Conservation (phyloP, 192 early-diverging fungal species). For the Phlyctochytrium planicorne region DNA sequence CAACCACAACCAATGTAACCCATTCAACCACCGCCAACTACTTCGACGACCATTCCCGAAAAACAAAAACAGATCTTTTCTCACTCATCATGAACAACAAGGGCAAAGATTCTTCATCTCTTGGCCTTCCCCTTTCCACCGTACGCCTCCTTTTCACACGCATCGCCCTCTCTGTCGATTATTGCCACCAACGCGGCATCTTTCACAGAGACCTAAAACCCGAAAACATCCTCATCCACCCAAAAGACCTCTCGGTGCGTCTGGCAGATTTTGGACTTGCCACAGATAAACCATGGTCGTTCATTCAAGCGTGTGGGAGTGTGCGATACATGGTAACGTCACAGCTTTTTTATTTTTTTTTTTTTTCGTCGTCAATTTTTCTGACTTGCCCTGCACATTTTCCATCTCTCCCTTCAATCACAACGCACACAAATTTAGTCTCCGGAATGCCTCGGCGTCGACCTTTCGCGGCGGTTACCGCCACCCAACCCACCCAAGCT, state of each 20-base stretch:
- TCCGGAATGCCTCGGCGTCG: slow-evolving; percentile 55
- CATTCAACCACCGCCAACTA: too few relatives aligned
- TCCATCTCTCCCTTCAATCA: too few relatives aligned
- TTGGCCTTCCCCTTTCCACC: slow-evolving; percentile 16
- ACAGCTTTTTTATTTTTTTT: slow-evolving; percentile 69
- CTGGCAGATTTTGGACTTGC: slow-evolving; percentile 95
- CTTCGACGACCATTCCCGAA: too few relatives aligned
- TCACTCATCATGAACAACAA: too few relatives aligned
- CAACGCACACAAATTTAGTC: slow-evolving; percentile 24
- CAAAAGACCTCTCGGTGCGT: slow-evolving; percentile 50
- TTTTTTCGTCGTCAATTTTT: too few relatives aligned
- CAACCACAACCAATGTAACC: too few relatives aligned
- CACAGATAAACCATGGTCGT: slow-evolving; percentile 71
- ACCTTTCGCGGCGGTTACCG: not conserved
- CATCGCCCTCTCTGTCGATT: slow-evolving; percentile 71
- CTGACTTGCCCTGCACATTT: too few relatives aligned
- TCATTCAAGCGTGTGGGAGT: slow-evolving; percentile 84
- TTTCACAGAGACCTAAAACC: slow-evolving; percentile 93
- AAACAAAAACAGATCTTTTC: too few relatives aligned
- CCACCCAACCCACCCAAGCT: not conserved
- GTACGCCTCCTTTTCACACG: slow-evolving; percentile 63
- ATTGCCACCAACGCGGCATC: slow-evolving; percentile 72
- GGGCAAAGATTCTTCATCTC: slow-evolving; percentile 22
- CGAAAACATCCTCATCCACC: slow-evolving; percentile 67
- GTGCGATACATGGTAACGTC: slow-evolving; percentile 92